phyloP scores from a whole-genome alignment of 495 filamentous ascomycete species.

The Jackrogersella minutella region DNA sequence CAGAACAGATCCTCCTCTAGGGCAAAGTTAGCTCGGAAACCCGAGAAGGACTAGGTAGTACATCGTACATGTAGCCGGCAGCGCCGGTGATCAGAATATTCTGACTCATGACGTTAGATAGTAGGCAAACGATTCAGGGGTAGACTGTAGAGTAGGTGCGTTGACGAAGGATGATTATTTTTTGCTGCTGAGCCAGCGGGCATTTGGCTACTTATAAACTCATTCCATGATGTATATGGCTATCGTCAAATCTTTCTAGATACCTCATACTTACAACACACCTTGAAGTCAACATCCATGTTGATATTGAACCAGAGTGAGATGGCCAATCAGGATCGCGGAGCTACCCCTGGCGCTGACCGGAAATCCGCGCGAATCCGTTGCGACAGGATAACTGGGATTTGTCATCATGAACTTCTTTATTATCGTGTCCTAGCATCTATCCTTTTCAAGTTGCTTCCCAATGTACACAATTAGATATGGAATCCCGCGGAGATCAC shows the following conservation, averaged over 20 bases:
- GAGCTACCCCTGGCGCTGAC: neutral
- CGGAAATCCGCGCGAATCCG: constrained; percentile 15
- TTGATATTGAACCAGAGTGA: neutral
- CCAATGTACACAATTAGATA: neutral
- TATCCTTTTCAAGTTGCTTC: too few relatives aligned
- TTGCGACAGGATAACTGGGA: neutral
- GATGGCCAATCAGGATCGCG: neutral
- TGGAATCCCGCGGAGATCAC: constrained; percentile 8
- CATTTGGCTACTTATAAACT: neutral
- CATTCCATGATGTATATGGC: too few relatives aligned
- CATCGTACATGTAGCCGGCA: constrained; percentile 9
- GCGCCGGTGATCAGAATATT: constrained; percentile 9
- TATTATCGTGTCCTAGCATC: too few relatives aligned
- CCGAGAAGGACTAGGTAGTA: neutral
- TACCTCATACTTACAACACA: neutral
- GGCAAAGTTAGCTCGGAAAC: neutral
- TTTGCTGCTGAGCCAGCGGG: neutral
- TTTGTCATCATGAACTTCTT: constrained; percentile 8
- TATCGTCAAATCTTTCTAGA: neutral
- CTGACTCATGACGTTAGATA: neutral
- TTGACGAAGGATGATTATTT: neutral
- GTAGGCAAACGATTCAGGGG: too few relatives aligned
- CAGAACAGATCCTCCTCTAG: constrained; percentile 3
- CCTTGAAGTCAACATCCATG: neutral
- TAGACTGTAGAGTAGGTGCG: neutral